These are phyloP conservation scores for Claviceps pusilla DNA, from an alignment of 2,329 filamentous ascomycete genomes.

Conservation along the genomic window DNA sequence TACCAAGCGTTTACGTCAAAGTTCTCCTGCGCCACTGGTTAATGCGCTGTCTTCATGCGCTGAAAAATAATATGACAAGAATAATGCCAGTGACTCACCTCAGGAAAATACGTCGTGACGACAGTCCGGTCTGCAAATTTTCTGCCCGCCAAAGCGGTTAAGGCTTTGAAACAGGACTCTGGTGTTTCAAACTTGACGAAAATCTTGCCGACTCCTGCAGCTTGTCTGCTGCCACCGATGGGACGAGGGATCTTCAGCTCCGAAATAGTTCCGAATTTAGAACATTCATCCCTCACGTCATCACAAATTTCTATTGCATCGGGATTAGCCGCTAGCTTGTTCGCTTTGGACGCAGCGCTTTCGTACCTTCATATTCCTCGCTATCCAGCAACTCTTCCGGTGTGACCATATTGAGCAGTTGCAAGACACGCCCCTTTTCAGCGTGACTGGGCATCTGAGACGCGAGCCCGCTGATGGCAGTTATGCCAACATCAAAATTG, in stretches of 20 bases:
- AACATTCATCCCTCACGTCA: slow-evolving; percentile 83
- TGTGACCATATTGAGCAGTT: slow-evolving; percentile 97
- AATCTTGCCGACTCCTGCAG: slow-evolving; percentile 89
- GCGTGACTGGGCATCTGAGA: slow-evolving; percentile 68
- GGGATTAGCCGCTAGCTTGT: slow-evolving; percentile 1
- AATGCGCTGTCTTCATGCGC: slow-evolving; percentile 7
- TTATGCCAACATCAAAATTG: slow-evolving; percentile 87
- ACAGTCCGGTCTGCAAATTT: slow-evolving; percentile 96
- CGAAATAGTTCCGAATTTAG: slow-evolving; percentile 71
- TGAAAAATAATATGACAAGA: background rate
- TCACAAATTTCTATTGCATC: slow-evolving; percentile 70
- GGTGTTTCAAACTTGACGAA: slow-evolving; percentile 80
- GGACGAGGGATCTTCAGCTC: slow-evolving; percentile 91
- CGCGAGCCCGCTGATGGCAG: slow-evolving; percentile 94
- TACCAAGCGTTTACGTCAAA: slow-evolving; percentile 88
- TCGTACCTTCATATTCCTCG: slow-evolving; percentile 83
- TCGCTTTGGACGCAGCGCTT: background rate
- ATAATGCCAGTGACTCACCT: slow-evolving; percentile 38
- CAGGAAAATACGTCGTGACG: slow-evolving; percentile 89
- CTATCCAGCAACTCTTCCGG: slow-evolving; percentile 84
- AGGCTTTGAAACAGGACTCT: slow-evolving; percentile 67
- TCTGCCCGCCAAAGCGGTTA: slow-evolving; percentile 78
- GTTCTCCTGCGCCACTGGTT: slow-evolving; percentile 53
- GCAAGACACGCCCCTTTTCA: slow-evolving; percentile 71
- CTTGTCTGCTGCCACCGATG: slow-evolving; percentile 65